Percentiles rank a stretch among this genome's conserved stretches.
Conservation (phyloP, 192 early-diverging fungal species). For the Mortierella antarctica region DNA sequence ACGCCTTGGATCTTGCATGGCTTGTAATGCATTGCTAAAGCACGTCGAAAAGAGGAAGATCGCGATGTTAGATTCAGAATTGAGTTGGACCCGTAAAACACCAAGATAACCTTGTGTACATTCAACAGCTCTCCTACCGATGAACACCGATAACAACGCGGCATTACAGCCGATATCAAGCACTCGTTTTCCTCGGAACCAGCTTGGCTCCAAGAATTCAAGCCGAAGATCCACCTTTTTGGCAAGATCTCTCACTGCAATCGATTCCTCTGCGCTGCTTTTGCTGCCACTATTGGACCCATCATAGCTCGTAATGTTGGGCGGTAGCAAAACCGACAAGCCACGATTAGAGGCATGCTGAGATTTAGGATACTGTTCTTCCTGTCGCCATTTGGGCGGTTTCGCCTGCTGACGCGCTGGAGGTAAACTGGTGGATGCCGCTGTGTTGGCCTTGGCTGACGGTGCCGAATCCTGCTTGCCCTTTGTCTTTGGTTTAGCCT, state of each 20-base stretch:
- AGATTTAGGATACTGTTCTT: neutral
- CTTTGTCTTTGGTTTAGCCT: neutral
- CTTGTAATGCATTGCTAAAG: conserved; percentile 61
- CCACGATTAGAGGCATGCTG: neutral
- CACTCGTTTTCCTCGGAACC: conserved; percentile 66
- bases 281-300: neutral
- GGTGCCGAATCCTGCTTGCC: neutral
- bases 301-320: neutral
- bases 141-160: conserved; percentile 67
- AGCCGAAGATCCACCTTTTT: conserved; percentile 68
- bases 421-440: too few species aligned
- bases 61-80: neutral
- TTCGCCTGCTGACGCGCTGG: neutral
- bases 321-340: conserved; percentile 1
- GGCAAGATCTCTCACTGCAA: conserved; percentile 23
- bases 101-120: neutral
- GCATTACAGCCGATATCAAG: conserved; percentile 88
- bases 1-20: conserved; percentile 73
- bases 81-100: neutral
- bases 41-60: conserved; percentile 10
- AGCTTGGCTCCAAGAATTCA: conserved; percentile 55
- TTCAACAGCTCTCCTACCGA: conserved; percentile 49
- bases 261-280: neutral
- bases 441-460: neutral
- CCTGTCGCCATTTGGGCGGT: neutral